Base-by-base conservation (phyloP, 225 moss, liverwort and hornwort genomes). In the Climacium dendroides region DNA sequence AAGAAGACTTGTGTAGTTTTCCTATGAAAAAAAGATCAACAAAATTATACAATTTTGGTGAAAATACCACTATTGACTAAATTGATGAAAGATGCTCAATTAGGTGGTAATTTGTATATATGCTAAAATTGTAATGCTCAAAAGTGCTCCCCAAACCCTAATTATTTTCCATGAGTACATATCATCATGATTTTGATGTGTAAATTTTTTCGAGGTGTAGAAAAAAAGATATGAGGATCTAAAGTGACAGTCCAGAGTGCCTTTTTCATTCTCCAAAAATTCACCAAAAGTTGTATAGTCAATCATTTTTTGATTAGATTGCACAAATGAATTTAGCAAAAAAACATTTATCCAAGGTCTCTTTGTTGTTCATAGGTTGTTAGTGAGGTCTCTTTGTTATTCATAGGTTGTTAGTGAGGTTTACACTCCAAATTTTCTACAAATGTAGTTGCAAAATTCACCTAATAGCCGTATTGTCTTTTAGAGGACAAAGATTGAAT, bases 191-290 rank as follows among this genome's bases (percentile, higher is more conserved):
- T 43, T 43, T 15, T 15, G 15, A 5, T 71, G 39, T 26, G 5
- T 9, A 41, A 26, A 11, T 37, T 41, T 70, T 70, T 41, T 41
- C n/a, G 15, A 26, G 1, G 9, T 26, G 15, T 15, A 9, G 5
- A 25, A 28, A 45, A 1, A 72, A 72, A 72, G 4, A 23, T 12
- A 17, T 2, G 3, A 28, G 0, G 10, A 45, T 72, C 0, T 9
- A 0, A 45, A 72, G 16, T 45, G 45, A 28, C 0, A 3, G 3
- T 5, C 9, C 3, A 25, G 0, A 41, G 5, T 0, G 3, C 15
- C 26, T 71, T 71, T 2, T 71, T 2, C 9, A 15, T 26, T 3
- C 5, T 26, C 71, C 15, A 41, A 43, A 71, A 26, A 26, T 41
- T 25, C 25, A 8, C 2, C 3, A 14, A 25, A 14, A 70, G 8